Evolutionary conservation across 2,329 filamentous ascomycete species (phyloP).

Genomic region (Colletotrichum simmondsii): DNA sequence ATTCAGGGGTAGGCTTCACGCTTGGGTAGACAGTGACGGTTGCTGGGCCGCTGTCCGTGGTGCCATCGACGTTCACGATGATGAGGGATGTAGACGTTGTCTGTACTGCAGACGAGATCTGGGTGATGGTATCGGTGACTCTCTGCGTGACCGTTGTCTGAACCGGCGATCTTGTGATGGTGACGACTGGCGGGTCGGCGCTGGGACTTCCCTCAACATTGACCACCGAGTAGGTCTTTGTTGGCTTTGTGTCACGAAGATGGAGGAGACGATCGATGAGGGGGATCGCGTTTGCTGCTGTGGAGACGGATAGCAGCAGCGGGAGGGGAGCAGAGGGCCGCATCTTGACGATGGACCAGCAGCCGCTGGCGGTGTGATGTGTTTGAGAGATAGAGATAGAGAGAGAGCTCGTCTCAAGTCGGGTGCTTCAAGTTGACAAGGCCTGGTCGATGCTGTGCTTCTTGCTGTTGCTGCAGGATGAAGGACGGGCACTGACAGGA

Average conservation of each 20-base stretch:
- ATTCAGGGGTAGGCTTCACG: not conserved
- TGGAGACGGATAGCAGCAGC: conserved; percentile 40
- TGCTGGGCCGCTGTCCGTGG: conserved; percentile 15
- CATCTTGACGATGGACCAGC: conserved; percentile 41
- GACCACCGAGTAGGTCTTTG: conserved; percentile 48
- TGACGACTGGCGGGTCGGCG: conserved; percentile 38
- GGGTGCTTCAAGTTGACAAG: not conserved
- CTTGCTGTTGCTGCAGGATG: not conserved
- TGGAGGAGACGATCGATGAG: conserved; percentile 36
- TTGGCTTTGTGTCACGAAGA: conserved; percentile 20
- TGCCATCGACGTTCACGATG: conserved; percentile 42
- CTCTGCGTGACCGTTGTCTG: conserved; percentile 42
- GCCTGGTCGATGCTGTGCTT: not conserved
- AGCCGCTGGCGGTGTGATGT: not conserved
- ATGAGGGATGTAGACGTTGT: conserved; percentile 41
- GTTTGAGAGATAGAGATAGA: not conserved
- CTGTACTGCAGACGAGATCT: conserved; percentile 36
- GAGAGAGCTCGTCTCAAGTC: not conserved
- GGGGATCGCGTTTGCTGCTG: conserved; percentile 42
- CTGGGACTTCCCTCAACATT: conserved; percentile 38
- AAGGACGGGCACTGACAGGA: not conserved
- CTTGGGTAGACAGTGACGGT: conserved; percentile 30
- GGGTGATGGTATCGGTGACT: conserved; percentile 41
- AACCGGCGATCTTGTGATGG: conserved; percentile 41
- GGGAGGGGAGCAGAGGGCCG: conserved; percentile 38